phyloP scores from a whole-genome alignment of 176 grass and related monocot species.

The Carex littledalei region DNA sequence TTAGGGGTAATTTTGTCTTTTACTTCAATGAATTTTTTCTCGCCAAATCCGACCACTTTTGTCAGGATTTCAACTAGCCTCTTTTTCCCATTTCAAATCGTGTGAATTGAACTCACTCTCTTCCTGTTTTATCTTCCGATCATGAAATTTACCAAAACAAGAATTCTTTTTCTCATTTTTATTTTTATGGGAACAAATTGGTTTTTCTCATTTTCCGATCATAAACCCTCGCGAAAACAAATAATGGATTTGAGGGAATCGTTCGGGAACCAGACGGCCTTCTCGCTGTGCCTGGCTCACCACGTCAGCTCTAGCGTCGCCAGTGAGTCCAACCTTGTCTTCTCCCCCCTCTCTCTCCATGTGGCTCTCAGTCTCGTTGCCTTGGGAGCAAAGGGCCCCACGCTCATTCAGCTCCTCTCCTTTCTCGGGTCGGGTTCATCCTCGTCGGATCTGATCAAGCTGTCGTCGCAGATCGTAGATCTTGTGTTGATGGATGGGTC shows the following conservation, averaged over 20 bases:
- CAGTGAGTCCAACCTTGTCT: slow-evolving; percentile 36
- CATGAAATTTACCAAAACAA: too few relatives aligned
- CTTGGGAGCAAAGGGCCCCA: slow-evolving; percentile 44
- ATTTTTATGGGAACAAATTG: too few relatives aligned
- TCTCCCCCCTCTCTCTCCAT: slow-evolving; percentile 86
- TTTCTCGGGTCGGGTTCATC: slow-evolving; percentile 20
- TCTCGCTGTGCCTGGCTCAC: slow-evolving; percentile 53
- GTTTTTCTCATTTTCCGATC: too few relatives aligned
- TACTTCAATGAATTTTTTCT: too few relatives aligned
- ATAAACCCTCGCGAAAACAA: neutral
- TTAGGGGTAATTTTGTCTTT: too few relatives aligned
- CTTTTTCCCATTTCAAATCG: too few relatives aligned
- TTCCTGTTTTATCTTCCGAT: too few relatives aligned
- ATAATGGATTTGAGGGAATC: slow-evolving; percentile 43
- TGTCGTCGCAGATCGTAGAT: slow-evolving; percentile 59
- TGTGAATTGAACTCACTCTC: too few relatives aligned
- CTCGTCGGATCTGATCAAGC: slow-evolving; percentile 28
- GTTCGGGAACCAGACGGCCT: slow-evolving; percentile 57
- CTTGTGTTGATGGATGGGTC: slow-evolving; percentile 67
- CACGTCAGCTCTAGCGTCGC: slow-evolving; percentile 25
- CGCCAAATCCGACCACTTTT: too few relatives aligned
- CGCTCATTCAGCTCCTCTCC: slow-evolving; percentile 47
- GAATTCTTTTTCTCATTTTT: too few relatives aligned
- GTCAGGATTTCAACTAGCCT: too few relatives aligned
- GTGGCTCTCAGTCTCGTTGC: slow-evolving; percentile 65